Conservation (phyloP, 768 basidiomycete species). For the Rubroboletus pulcherrimus region DNA sequence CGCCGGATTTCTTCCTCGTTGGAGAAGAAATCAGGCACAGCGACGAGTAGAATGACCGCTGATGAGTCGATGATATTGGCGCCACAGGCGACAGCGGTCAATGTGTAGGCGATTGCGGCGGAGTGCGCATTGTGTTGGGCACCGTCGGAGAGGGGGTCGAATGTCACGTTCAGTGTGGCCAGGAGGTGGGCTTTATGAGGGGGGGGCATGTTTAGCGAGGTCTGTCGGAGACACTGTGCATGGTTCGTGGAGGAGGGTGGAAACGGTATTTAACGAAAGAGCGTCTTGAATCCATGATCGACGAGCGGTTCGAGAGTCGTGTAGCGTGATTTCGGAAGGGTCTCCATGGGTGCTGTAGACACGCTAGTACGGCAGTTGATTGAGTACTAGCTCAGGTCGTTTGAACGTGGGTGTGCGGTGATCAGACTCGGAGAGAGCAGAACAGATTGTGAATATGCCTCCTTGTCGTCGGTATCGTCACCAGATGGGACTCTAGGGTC, state of each 20-base stretch:
- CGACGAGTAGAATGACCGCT: constrained; percentile 95
- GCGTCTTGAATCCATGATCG: not conserved
- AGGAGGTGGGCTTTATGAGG: constrained; percentile 64
- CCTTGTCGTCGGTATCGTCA: too few relatives aligned
- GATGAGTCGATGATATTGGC: constrained; percentile 78
- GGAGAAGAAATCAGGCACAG: constrained; percentile 58
- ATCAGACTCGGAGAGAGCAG: too few relatives aligned
- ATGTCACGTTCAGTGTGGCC: constrained; percentile 90
- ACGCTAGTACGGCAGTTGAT: too few relatives aligned
- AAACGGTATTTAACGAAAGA: too few relatives aligned
- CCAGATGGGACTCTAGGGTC: too few relatives aligned
- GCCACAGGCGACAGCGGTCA: constrained; percentile 47
- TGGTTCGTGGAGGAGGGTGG: too few relatives aligned
- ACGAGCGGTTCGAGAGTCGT: not conserved
- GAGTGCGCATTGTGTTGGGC: constrained; percentile 49
- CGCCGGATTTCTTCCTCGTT: constrained; percentile 67
- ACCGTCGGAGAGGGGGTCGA: constrained; percentile 96
- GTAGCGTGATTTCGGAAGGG: not conserved
- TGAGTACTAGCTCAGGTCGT: too few relatives aligned
- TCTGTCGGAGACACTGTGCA: constrained; percentile 16
- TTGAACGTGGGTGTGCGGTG: too few relatives aligned
- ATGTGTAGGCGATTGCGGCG: constrained; percentile 52
- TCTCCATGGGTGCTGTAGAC: not conserved
- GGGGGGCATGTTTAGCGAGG: constrained; percentile 3
- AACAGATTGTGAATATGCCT: too few relatives aligned